Base-by-base conservation (phyloP, 208 protist species). In the Leishmania braziliensis region DNA sequence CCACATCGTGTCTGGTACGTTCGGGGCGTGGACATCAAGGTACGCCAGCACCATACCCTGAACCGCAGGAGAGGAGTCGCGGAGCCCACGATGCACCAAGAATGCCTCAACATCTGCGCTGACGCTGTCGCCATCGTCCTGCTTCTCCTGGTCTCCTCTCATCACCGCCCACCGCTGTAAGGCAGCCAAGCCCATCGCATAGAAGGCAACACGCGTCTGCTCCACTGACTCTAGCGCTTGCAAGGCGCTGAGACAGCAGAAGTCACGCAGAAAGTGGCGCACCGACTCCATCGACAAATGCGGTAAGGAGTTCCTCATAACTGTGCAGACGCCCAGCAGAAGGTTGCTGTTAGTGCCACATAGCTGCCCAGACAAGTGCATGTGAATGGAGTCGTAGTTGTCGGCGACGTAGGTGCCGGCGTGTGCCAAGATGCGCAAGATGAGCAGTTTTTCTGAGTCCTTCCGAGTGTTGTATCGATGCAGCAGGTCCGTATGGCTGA, bases 21-120 rank as follows among this genome's bases (percentile, higher is more conserved):
- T 54, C 33, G 84, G 53, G 36, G 74, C 33, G 50, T 84, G 62
- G n/a, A 60, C n/a, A 81, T 92, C 89, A 53, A 89, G 62, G 78
- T 89, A 92, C 60, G 82, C 81, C 56, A 93, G 68, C 48, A 91
- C 65, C 48, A 88, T 48, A 62, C 86, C 77, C 78, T 88, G 87
- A 18, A 92, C 83, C 48, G 84, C 81, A 23, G 70, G 65, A 20
- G 78, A 86, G n/a, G 36, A 29, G 26, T 92, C 86, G 16, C 54
- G 51, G 39, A 93, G 75, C 0, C 90, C 89, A n/a, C 33, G 18
- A 6, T 33, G 58, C 4, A 85, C 53, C 12, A 90, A 58, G 26
- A 86, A 69, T 16, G 26, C 63, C 33, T 72, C 29, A 20, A 39
- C 76, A 51, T 53, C 29, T 26, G 72, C 46, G 29, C 50, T 33